Conservation (phyloP, 495 filamentous ascomycete genomes). For the Chaetomium tenue region DNA sequence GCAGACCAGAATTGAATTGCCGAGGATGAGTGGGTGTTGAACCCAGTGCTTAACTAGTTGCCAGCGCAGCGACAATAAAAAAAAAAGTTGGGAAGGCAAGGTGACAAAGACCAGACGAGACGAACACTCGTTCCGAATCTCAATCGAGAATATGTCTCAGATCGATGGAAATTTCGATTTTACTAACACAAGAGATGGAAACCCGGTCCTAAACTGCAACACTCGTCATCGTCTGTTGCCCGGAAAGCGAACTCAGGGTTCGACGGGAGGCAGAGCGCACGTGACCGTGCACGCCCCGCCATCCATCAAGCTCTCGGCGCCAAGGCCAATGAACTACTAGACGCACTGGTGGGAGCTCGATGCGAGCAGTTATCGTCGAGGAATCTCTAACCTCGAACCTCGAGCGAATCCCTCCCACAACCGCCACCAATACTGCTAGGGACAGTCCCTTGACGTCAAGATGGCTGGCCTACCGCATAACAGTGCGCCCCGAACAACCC, state of each 20-base stretch:
- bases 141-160: too few relatives aligned
- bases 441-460: conserved; percentile 27
- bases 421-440: not conserved
- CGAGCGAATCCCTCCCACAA: conserved; percentile 3
- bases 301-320: conserved; percentile 12
- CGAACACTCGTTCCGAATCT: too few relatives aligned
- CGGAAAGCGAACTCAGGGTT: not conserved
- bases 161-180: too few relatives aligned
- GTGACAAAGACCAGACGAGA: too few relatives aligned
- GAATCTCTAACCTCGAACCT: conserved; percentile 10
- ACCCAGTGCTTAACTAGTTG: too few relatives aligned
- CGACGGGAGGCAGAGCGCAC: not conserved
- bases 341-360: conserved; percentile 14
- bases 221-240: not conserved
- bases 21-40: too few relatives aligned
- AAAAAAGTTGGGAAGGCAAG: too few relatives aligned
- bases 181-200: too few relatives aligned
- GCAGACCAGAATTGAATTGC: too few relatives aligned
- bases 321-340: conserved; percentile 13
- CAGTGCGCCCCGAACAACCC: conserved; percentile 34
- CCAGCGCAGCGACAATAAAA: too few relatives aligned
- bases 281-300: conserved; percentile 4
- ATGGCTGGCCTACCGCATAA: conserved; percentile 47
- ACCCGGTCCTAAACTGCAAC: not conserved
- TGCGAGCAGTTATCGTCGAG: not conserved